Evolutionary conservation across 2,329 filamentous ascomycete species (phyloP), one percentile per base, ranked within the genome.

Genomic region (Hymenoscyphus infarciens): DNA sequence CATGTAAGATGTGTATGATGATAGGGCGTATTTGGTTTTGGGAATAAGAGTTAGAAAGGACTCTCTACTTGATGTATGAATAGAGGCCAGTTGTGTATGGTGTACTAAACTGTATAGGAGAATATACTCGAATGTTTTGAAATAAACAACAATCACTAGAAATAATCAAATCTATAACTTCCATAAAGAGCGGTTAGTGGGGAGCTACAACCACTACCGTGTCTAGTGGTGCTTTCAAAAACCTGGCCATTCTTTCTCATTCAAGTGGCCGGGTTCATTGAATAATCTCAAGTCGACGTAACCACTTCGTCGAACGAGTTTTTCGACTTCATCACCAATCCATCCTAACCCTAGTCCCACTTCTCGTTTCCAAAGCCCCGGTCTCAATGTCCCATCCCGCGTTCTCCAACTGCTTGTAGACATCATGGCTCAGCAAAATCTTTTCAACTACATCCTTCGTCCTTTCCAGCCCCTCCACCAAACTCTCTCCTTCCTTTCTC

Each of bases 371-470:
- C 68, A 93, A 77, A 5, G 85, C 87, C 45, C 81, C 81, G 58
- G 80, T 80, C 61, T 84, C 77, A 56, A 90, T 68, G 75, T 92
- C 83, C 90, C 90, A 93, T 0, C 89, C 89, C 35, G 70, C 76
- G 38, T 73, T 73, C 63, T 59, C 27, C 27, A 63, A 25, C 27
- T 57, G n/a, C 35, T 68, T 74, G 60, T 79, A 75, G 69, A 79
- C 76, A 2, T 76, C 73, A 61, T 66, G 61, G 1, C 68, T 38
- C 0, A 60, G 33, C 5, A 4, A 25, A 3, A 31, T n/a, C 2
- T 42, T 22, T 10, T 27, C 16, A 11, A 64, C 59, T 31, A 22
- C 19, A 10, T 10, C 13, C 16, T 42, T 60, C 15, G 55, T 65
- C 27, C 60, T 29, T 7, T 42, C 22, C 7, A 69, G 38, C 10